Conservation (phyloP, 2,329 filamentous ascomycete genomes). For the Chrysoporthe puriensis region DNA sequence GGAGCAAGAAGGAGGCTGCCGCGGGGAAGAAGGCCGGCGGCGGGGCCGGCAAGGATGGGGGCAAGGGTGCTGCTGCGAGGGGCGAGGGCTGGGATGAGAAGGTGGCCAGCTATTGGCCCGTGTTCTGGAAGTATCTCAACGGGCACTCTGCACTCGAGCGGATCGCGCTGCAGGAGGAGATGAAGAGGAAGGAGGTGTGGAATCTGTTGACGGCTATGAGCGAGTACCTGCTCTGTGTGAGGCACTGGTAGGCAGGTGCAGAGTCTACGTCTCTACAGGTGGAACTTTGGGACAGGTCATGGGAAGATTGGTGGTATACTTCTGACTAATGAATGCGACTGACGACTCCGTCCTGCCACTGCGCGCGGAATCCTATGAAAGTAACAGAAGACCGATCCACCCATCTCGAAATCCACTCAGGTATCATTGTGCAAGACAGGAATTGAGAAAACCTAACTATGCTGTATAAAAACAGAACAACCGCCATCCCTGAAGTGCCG, state of each 20-base stretch:
- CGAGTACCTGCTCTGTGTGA: slow-evolving; percentile 68
- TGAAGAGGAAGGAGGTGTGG: slow-evolving; percentile 84
- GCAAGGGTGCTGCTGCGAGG: background rate
- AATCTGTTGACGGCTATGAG: slow-evolving; percentile 66
- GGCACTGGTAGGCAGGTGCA: slow-evolving; percentile 64
- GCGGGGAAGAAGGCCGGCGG: slow-evolving; percentile 3
- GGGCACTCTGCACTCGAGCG: slow-evolving; percentile 84
- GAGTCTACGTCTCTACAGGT: background rate
- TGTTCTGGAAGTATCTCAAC: slow-evolving; percentile 85
- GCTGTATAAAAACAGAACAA: slow-evolving; percentile 8
- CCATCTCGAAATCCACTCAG: slow-evolving; percentile 17
- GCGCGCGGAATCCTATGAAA: background rate
- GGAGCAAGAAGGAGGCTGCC: slow-evolving; percentile 20
- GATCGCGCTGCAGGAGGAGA: slow-evolving; percentile 80
- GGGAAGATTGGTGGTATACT: background rate
- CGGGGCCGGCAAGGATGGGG: slow-evolving; percentile 7
- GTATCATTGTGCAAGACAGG: slow-evolving; percentile 28
- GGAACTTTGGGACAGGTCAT: background rate
- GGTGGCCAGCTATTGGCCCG: slow-evolving; percentile 69
- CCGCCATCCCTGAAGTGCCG: slow-evolving; percentile 2
- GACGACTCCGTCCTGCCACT: background rate
- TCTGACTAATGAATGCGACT: slow-evolving; percentile 8
- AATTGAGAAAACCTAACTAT: slow-evolving; percentile 8
- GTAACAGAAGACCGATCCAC: background rate
- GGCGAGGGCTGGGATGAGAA: slow-evolving; percentile 51